A percentile compares a stretch with the other conserved stretches of the same genome.
Evolutionary conservation across 108 stramenopile genomes (phyloP).

Genomic region (Hondaea fermentalgiana): DNA sequence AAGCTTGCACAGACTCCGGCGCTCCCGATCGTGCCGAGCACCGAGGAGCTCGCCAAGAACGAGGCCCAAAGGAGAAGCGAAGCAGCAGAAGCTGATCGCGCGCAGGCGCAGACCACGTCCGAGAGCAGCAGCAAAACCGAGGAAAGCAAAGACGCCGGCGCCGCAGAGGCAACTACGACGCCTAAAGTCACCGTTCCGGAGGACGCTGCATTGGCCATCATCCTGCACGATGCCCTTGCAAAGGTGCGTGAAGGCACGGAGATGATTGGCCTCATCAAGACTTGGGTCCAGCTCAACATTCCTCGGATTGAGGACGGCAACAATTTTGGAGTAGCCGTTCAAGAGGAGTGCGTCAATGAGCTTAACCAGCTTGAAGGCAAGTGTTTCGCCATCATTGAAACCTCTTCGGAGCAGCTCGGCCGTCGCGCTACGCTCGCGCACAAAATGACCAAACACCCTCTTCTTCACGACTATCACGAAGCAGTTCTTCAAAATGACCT

Average conservation of each 20-base stretch:
- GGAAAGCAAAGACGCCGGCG: no score
- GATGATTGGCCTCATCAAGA: background rate
- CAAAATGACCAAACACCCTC: background rate
- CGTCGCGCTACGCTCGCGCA: background rate
- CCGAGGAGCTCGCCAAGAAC: background rate
- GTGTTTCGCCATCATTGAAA: background rate
- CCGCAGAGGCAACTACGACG: background rate
- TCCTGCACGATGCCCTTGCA: background rate
- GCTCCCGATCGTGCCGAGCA: background rate
- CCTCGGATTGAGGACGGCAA: background rate
- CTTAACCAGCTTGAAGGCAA: background rate
- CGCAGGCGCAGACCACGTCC: no score
- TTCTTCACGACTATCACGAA: background rate
- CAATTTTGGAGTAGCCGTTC: conserved; percentile 14
- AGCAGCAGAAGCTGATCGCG: no score
- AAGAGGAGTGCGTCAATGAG: background rate
- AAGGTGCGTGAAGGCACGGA: background rate
- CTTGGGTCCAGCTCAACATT: background rate
- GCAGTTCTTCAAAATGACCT: background rate
- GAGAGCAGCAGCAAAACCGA: no score
- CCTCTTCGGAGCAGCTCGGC: background rate
- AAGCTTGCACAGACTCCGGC: background rate
- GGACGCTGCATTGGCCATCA: background rate
- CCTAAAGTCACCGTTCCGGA: background rate
- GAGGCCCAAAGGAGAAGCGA: background rate